phyloP scores from a whole-genome alignment of 2,329 filamentous ascomycete species.

The Bertia moriformis region DNA sequence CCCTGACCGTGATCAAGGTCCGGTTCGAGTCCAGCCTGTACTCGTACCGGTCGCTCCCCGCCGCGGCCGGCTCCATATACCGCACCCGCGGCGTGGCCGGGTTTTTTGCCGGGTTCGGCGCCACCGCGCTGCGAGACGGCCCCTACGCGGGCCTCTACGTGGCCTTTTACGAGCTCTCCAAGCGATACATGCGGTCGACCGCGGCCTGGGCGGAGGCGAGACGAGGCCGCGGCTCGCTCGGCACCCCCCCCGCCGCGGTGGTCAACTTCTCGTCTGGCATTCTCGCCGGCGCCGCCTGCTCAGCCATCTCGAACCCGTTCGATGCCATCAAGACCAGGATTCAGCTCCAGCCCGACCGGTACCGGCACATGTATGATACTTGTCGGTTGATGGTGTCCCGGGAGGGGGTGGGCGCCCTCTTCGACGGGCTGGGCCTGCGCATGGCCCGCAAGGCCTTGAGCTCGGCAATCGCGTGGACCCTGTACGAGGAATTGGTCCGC shows the following conservation, averaged over 20 bases:
- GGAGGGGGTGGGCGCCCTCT: constrained; percentile 67
- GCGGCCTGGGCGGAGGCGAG: too few relatives aligned
- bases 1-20: background rate
- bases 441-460: constrained; percentile 87
- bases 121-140: background rate
- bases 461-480: constrained; percentile 89
- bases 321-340: constrained; percentile 92
- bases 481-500: constrained; percentile 85
- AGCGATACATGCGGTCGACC: too few relatives aligned
- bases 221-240: background rate
- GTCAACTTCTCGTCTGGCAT: constrained; percentile 81
- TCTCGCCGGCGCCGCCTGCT: constrained; percentile 68
- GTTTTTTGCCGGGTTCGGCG: background rate
- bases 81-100: background rate
- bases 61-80: background rate
- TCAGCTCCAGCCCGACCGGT: constrained; percentile 72
- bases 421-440: constrained; percentile 71
- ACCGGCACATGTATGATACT: constrained; percentile 70
- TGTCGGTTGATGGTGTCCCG: constrained; percentile 64
- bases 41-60: background rate
- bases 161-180: background rate
- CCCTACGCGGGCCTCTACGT: background rate
- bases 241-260: constrained; percentile 29
- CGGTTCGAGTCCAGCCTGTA: background rate
- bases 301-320: constrained; percentile 85